These are phyloP conservation scores for Bipolaris sorokiniana DNA, from an alignment of 2,329 filamentous ascomycete species.

Conservation along the genomic window DNA sequence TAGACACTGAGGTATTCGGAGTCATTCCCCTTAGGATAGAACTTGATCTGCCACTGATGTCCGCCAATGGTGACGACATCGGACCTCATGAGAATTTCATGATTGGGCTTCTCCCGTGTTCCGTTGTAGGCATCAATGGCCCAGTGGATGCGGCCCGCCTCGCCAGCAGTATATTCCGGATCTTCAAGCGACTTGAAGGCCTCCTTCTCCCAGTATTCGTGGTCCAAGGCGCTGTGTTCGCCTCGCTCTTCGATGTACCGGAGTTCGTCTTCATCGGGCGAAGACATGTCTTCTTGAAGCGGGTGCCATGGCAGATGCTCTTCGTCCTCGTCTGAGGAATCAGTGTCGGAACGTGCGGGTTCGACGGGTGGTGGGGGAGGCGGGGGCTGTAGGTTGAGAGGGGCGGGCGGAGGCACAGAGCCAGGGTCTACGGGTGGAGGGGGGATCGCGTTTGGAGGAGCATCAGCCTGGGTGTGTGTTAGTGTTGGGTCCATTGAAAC, in stretches of 20 bases:
- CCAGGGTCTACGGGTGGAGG: conserved; percentile 32
- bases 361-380: conserved; percentile 45
- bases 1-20: conserved; percentile 65
- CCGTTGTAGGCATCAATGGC: conserved; percentile 64
- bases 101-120: conserved; percentile 65
- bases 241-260: conserved; percentile 60
- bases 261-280: conserved; percentile 63
- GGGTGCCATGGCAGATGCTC: conserved; percentile 56
- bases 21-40: conserved; percentile 67
- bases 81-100: conserved; percentile 64
- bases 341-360: conserved; percentile 37
- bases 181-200: conserved; percentile 64
- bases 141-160: conserved; percentile 65
- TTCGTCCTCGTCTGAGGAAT: conserved; percentile 49
- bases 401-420: conserved; percentile 18
- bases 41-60: conserved; percentile 70
- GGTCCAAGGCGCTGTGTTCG: conserved; percentile 63
- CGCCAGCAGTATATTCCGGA: conserved; percentile 61
- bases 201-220: conserved; percentile 64
- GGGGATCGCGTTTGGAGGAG: conserved; percentile 25
- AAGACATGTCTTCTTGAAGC: conserved; percentile 62
- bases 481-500: neutral
- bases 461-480: conserved; percentile 16
- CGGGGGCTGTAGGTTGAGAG: conserved; percentile 33
- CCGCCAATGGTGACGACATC: conserved; percentile 62